phyloP scores from a whole-genome alignment of 2,329 filamentous ascomycete species.

The Colletotrichum lupini region DNA sequence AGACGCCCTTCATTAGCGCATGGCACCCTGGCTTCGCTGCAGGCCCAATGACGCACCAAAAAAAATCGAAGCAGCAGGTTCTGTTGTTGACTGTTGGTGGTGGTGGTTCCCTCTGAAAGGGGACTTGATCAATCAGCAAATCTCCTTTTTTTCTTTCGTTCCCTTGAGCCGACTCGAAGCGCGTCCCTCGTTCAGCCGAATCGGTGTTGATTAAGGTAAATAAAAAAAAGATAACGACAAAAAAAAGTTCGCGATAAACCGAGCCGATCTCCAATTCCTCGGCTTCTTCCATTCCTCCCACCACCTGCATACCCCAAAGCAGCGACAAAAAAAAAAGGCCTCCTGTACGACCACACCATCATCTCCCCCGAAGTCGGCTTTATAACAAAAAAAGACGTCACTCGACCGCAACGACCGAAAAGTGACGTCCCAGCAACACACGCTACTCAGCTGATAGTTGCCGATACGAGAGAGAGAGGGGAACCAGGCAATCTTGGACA shows the following conservation, averaged over 20 bases:
- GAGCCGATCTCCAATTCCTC: slow-evolving; percentile 21
- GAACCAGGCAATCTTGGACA: neutral
- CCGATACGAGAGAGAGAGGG: neutral
- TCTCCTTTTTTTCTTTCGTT: neutral
- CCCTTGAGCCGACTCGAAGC: slow-evolving; percentile 14
- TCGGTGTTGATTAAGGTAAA: neutral
- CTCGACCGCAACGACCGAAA: neutral
- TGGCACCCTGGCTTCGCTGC: slow-evolving; percentile 14
- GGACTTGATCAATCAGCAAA: neutral
- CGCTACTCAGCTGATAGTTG: neutral
- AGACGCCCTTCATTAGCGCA: neutral
- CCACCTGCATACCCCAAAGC: neutral
- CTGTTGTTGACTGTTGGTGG: neutral
- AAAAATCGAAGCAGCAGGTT: neutral
- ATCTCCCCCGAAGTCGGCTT: slow-evolving; percentile 24
- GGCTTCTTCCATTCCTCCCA: slow-evolving; percentile 11
- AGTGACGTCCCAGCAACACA: slow-evolving; percentile 8
- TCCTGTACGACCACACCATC: neutral
- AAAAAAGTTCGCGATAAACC: slow-evolving; percentile 33
- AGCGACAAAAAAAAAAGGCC: neutral
- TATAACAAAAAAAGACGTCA: slow-evolving; percentile 14
- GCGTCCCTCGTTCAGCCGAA: slow-evolving; percentile 2
- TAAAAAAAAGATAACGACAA: neutral
- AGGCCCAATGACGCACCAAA: slow-evolving; percentile 30
- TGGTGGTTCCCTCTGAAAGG: neutral